Evolutionary conservation across 2,329 filamentous ascomycete genomes (phyloP), one percentile per base, ranked within the genome.

Genomic region (Apiospora sp.): DNA sequence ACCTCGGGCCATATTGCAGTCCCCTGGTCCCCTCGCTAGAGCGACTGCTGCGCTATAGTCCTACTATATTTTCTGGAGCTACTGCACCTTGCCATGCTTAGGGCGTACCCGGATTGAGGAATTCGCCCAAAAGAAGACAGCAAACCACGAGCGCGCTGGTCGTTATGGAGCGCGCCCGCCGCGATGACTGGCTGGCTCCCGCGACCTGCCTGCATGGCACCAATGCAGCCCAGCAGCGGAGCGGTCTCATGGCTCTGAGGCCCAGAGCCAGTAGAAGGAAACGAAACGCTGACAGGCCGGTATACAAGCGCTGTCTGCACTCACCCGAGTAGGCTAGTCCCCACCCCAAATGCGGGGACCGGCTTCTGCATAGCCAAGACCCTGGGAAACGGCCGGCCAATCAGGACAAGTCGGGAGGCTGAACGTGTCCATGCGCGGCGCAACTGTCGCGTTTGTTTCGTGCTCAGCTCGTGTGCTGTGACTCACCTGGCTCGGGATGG

Each of bases 21-120:
- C 27, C 27, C 27, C 27, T 30, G 27, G 27, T 30, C 27, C 76
- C 75, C 72, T 78, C 74, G 72, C 72, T 74, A 75, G 76, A 69
- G 77, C 73, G 27, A 30, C 27, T 30, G 27, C 27, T 30, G 27
- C 27, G 75, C 75, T 64, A 64, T 64, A 64, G 34, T 64, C 58
- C 58, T 64, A 64, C 58, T 37, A 24, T 64, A 64, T 64, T 64
- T 64, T 58, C 12, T 22, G 58, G 58, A 30, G 43, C 49, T 44
- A 46, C 77, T 80, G 79, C 76, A 78, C 70, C 75, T 75, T 72
- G 75, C 76, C 78, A 79, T 80, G 79, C 78, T 77, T 68, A 64
- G 58, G 54, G 19, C 6, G 16, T 34, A 34, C 1, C 58, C 30
- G 19, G 58, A 41, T 64, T 14, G 58, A 64, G 58, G n/a, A 64